Base-by-base conservation (phyloP, 2,329 filamentous ascomycete genomes). In the Cytospora chrysosperma region DNA sequence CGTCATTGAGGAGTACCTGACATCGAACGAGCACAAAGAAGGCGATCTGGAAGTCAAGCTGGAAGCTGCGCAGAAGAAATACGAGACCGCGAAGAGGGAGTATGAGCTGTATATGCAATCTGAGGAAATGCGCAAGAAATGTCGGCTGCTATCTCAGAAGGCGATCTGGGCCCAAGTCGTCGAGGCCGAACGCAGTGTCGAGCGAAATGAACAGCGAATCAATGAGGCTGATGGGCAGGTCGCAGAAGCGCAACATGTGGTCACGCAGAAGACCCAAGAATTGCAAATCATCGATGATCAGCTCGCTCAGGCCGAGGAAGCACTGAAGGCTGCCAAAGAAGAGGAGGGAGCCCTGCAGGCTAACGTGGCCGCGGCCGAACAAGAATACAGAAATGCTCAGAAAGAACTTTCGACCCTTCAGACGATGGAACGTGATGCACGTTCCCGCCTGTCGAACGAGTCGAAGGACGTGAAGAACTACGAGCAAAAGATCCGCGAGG, bases 151-250 rank as follows among this genome's bases (percentile, higher is more conserved):
- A 52, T 78, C 81, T 51, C 81, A 84, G 21, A 89, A 96, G 76
- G 80, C 92, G 67, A 88, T 90, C n/a, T 99, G 95, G 95, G 85
- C 87, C 27, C 91, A 96, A 71, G 93, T 98, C 1, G 85, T 88
- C 56, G 87, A 92, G 62, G 83, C 91, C 73, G 94, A 98, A 75
- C 77, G 75, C 40, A 71, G 76, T 3, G 71, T 88, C 0, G 72
- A 75, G 55, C 62, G 70, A 9, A 69, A 75, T 4, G 73, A 79
- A 49, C 70, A 75, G 17, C 73, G 71, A 4, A 70, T 84, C 17
- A 71, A 69, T 4, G 68, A 75, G 10, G 71, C 71, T 17, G 75
- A 83, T 21, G 72, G 73, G 24, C 73, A 75, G 13, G 83, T 90
- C 58, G 70, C 75, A 26, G 77, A 81, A 64, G 70, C 70, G 24